Conservation (phyloP, 2,329 filamentous ascomycete genomes). For the Aspergillus versicolor region DNA sequence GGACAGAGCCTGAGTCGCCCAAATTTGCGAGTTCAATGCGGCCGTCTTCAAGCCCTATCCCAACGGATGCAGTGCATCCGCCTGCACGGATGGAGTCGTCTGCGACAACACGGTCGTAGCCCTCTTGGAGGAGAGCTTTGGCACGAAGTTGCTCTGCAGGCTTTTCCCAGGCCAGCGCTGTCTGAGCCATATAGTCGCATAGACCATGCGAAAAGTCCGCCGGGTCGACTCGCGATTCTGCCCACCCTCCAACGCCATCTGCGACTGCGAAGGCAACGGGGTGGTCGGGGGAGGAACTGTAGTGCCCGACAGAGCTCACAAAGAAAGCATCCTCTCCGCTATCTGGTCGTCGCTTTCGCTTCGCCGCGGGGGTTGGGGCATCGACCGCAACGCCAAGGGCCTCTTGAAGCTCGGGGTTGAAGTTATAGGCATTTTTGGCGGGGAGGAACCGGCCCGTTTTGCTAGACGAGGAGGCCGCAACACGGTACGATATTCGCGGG, state of each 20-base stretch:
- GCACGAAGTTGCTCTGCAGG: conserved; percentile 51
- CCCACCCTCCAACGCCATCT: conserved; percentile 95
- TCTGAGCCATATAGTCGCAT: conserved; percentile 87
- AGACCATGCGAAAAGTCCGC: conserved; percentile 93
- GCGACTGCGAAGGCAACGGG: conserved; percentile 80
- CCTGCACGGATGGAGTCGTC: conserved; percentile 75
- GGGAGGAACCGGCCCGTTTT: conserved; percentile 70
- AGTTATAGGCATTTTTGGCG: conserved; percentile 68
- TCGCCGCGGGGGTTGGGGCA: conserved; percentile 50
- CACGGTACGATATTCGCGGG: conserved; percentile 61
- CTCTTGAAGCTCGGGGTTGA: conserved; percentile 54
- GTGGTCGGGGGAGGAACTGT: conserved; percentile 29
- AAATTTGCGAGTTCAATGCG: conserved; percentile 86
- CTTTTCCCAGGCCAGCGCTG: conserved; percentile 60
- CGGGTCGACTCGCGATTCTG: conserved; percentile 86
- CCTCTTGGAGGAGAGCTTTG: conserved; percentile 72
- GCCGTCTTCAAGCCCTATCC: conserved; percentile 70
- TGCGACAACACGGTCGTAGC: conserved; percentile 76
- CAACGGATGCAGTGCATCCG: conserved; percentile 91
- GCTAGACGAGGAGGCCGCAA: conserved; percentile 72
- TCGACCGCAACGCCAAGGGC: conserved; percentile 36
- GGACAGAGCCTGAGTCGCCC: conserved; percentile 90
- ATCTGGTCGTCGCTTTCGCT: conserved; percentile 64
- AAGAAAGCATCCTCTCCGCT: conserved; percentile 98
- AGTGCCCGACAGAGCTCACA: conserved; percentile 72